Conservation (phyloP, 441 rosid species). For the Kokia cookei region DNA sequence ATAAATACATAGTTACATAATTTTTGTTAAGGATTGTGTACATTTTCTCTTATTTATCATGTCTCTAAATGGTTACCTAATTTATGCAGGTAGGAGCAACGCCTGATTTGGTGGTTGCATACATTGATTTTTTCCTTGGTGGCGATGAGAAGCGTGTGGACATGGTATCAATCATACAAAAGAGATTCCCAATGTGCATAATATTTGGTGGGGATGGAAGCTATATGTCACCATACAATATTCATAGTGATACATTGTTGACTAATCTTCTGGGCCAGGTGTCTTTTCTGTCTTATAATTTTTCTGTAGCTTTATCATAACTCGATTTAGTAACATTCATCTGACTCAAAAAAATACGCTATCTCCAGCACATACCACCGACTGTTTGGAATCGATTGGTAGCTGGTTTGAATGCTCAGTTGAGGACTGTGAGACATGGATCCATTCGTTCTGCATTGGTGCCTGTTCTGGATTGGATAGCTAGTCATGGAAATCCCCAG, state of each 20-base stretch:
- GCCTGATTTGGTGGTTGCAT: conserved; percentile 94
- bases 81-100: conserved; percentile 87
- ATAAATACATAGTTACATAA: not conserved
- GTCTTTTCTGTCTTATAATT: conserved; percentile 6
- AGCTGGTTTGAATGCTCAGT: conserved; percentile 94
- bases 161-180: conserved; percentile 83
- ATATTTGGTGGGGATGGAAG: conserved; percentile 97
- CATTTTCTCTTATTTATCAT: conserved; percentile 3
- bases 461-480: conserved; percentile 84
- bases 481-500: conserved; percentile 88
- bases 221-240: conserved; percentile 93
- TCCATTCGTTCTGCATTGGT: conserved; percentile 77
- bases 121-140: conserved; percentile 92
- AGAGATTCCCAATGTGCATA: conserved; percentile 95
- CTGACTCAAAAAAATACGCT: conserved; percentile 11
- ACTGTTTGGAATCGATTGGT: conserved; percentile 94
- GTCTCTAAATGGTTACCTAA: conserved; percentile 11
- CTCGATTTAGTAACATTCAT: conserved; percentile 1
- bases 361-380: conserved; percentile 77
- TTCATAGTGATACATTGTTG: conserved; percentile 71
- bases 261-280: conserved; percentile 98
- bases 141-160: conserved; percentile 99
- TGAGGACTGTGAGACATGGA: conserved; percentile 92
- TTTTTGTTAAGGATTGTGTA: not conserved
- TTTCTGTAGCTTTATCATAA: not conserved